Evolutionary conservation across 306 rosid species (phyloP), one percentile per base, ranked within the genome.

Genomic region (Casuarina glauca): DNA sequence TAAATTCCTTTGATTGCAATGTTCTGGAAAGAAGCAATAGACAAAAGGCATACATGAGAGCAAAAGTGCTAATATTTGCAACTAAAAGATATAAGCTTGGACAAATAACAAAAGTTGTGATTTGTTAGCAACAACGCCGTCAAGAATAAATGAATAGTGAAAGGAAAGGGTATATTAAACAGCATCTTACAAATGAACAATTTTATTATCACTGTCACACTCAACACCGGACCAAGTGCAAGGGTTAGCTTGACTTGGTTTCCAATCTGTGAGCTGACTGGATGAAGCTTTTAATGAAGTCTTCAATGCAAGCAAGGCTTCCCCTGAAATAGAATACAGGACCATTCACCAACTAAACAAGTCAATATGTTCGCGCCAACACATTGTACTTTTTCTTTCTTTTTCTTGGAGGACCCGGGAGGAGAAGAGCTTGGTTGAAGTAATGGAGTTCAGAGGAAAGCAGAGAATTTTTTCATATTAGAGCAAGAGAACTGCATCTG

Each of bases 211-310:
- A 42, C 11, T 0, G 73, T 90, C 90, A 58, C 99, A 96, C 75
- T 74, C 75, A 80, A 96, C 91, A 85, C 82, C 89, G 74, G 97
- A 79, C 99, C 99, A 96, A 60, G 98, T 91, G 85, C 98, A 96
- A 44, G 99, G 99, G 73, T 93, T 91, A 44, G 93, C 99, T 93
- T 87, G 96, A 86, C 90, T 86, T 62, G 58, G 83, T 69, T 89
- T 93, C 99, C 99, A 93, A 84, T 93, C 97, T 74, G 70, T 77
- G 82, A 96, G 99, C 83, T 90, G 94, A 78, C 42, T 41, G 44
- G 74, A 43, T 63, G 97, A 87, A 75, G 91, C 91, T 83, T 88
- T 90, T 86, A 96, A 75, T 9, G 94, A 83, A 9, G 0, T 2
- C 80, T 38, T 91, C 89, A 96, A 82, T 48, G 91, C 86, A 89